These are phyloP conservation scores for Juglanconis oblonga DNA, from an alignment of 2,329 filamentous ascomycete genomes.

Conservation along the genomic window DNA sequence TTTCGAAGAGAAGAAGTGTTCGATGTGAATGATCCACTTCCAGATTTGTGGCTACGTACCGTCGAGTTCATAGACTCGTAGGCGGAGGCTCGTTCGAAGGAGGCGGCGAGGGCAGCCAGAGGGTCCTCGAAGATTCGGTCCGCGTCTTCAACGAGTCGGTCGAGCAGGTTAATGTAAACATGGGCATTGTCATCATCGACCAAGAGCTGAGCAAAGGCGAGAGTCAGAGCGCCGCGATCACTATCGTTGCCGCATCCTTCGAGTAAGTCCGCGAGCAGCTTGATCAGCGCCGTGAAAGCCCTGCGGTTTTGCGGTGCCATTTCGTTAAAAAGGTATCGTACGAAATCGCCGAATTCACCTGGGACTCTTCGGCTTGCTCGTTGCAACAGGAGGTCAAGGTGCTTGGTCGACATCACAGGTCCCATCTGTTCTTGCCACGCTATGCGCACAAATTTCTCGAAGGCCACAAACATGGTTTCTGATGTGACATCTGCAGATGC, in stretches of 20 bases:
- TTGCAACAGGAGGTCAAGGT: conserved; percentile 72
- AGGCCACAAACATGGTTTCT: conserved; percentile 85
- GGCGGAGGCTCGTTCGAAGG: conserved; percentile 39
- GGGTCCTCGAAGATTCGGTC: conserved; percentile 79
- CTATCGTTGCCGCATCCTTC: conserved; percentile 90
- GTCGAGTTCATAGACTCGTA: conserved; percentile 61
- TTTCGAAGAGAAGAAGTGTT: conserved; percentile 82
- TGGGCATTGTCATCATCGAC: conserved; percentile 74
- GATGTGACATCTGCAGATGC: conserved; percentile 71
- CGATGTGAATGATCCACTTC: conserved; percentile 74
- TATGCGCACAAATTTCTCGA: conserved; percentile 86
- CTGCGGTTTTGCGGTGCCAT: conserved; percentile 70
- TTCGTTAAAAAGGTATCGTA: conserved; percentile 61
- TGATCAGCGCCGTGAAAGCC: conserved; percentile 80
- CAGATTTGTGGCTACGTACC: conserved; percentile 56
- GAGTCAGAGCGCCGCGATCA: conserved; percentile 81
- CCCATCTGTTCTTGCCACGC: conserved; percentile 90
- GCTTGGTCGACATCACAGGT: conserved; percentile 70
- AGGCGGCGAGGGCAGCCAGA: conserved; percentile 34
- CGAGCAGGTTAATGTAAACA: conserved; percentile 83
- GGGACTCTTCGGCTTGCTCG: conserved; percentile 64
- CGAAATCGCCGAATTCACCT: conserved; percentile 70
- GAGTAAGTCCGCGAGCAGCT: conserved; percentile 80
- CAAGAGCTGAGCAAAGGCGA: conserved; percentile 84
- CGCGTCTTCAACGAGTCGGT: conserved; percentile 85